These are phyloP conservation scores for Diutina siamensis DNA, from an alignment of 1,139 yeast genomes.

Conservation along the genomic window DNA sequence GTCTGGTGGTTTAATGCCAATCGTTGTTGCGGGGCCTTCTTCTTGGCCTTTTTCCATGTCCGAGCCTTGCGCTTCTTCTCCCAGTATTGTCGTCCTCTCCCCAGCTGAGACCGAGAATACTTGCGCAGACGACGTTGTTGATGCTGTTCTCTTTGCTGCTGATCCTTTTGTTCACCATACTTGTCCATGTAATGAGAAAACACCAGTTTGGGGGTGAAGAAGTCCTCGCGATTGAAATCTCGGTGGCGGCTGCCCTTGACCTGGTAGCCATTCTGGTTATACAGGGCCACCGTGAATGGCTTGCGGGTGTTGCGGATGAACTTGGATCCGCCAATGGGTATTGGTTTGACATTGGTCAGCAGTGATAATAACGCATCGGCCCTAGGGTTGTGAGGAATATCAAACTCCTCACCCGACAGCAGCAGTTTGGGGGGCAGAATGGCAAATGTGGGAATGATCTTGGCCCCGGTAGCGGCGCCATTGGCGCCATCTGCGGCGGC, in stretches of 20 bases:
- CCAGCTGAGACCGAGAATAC: slow-evolving; percentile 22
- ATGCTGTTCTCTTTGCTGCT: slow-evolving; percentile 8
- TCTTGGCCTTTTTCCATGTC: slow-evolving; percentile 1
- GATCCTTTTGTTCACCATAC: slow-evolving; percentile 33
- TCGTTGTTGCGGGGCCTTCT: background rate
- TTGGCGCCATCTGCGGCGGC: background rate
- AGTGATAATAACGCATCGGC: slow-evolving; percentile 36
- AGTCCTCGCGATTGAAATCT: slow-evolving; percentile 52
- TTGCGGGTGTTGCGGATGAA: slow-evolving; percentile 41
- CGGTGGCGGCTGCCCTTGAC: slow-evolving; percentile 11
- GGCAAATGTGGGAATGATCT: background rate
- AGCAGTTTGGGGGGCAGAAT: background rate
- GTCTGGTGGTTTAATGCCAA: slow-evolving; percentile 5
- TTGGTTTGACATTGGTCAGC: slow-evolving; percentile 30
- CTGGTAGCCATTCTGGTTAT: slow-evolving; percentile 24
- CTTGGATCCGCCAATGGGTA: slow-evolving; percentile 28
- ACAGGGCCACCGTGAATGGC: slow-evolving; percentile 53
- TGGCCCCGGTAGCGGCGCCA: background rate
- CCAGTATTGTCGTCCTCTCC: slow-evolving; percentile 19
- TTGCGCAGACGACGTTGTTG: slow-evolving; percentile 11
- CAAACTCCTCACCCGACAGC: background rate
- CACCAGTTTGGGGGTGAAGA: slow-evolving; percentile 68
- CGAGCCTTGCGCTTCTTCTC: slow-evolving; percentile 11
- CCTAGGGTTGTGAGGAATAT: slow-evolving; percentile 30
- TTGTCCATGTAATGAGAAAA: slow-evolving; percentile 60